These are phyloP conservation scores for Cutaneotrichosporon cavernicola DNA, from an alignment of 1,284 basidiomycete species.

Conservation along the genomic window DNA sequence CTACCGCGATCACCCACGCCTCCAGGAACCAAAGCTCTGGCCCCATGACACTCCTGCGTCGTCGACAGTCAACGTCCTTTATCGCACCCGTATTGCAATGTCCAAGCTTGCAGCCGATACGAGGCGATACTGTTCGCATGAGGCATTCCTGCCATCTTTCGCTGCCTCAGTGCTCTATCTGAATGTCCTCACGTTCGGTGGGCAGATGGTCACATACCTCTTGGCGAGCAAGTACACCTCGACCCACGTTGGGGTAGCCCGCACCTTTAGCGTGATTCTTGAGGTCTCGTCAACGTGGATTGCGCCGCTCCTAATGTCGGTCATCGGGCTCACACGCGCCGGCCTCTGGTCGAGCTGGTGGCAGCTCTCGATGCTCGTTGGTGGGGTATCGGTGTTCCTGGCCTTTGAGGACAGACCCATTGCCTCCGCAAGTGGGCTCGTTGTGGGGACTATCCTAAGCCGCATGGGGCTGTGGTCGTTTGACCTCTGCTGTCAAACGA, in stretches of 20 bases:
- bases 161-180: neutral
- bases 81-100: neutral
- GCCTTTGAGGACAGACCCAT: conserved; percentile 23
- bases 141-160: neutral
- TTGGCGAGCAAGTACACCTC: neutral
- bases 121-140: neutral
- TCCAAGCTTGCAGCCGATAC: neutral
- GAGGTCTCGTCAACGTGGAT: neutral
- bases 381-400: conserved; percentile 26
- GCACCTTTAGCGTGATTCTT: neutral
- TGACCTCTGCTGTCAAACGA: conserved; percentile 36
- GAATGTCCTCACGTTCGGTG: conserved; percentile 1
- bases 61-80: neutral
- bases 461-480: conserved; percentile 56
- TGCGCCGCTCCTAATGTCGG: neutral
- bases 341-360: conserved; percentile 56
- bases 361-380: conserved; percentile 48
- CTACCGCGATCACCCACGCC: neutral
- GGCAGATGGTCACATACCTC: conserved; percentile 5
- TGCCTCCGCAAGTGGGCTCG: conserved; percentile 38
- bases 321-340: conserved; percentile 54
- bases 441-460: conserved; percentile 44
- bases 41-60: neutral
- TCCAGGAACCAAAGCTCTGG: neutral
- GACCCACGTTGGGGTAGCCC: neutral